Conservation (phyloP, 1,284 basidiomycete species). For the Rhodotorula sp. region DNA sequence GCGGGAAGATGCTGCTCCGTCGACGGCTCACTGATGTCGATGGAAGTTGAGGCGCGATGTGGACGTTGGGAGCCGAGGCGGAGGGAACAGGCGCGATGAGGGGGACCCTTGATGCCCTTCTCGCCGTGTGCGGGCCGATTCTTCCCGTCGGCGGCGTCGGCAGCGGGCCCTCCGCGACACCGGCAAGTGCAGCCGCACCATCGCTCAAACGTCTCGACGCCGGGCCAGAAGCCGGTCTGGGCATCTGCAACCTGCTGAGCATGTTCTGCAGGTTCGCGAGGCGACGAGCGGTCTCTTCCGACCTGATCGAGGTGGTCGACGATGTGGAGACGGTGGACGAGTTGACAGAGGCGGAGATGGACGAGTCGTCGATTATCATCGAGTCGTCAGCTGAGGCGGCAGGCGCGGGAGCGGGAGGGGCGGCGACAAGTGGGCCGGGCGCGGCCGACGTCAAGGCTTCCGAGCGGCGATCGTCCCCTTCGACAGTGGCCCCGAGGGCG, state of each 20-base stretch:
- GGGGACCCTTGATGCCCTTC: not conserved
- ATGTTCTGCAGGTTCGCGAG: slow-evolving; percentile 42
- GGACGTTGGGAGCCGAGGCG: not conserved
- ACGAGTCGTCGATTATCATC: not conserved
- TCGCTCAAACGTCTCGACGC: not conserved
- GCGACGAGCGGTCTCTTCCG: slow-evolving; percentile 39
- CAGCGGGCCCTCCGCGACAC: slow-evolving; percentile 15
- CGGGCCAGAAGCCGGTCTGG: not conserved
- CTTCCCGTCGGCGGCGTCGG: slow-evolving; percentile 3
- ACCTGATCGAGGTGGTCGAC: slow-evolving; percentile 13
- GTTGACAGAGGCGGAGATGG: slow-evolving; percentile 1
- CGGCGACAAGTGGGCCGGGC: not conserved
- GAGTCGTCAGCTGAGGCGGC: not conserved
- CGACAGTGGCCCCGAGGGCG: not conserved
- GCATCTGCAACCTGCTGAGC: slow-evolving; percentile 39
- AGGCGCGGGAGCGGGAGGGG: too few relatives aligned
- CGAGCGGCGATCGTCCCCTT: too few relatives aligned
- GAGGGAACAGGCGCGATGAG: not conserved
- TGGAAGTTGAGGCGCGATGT: not conserved
- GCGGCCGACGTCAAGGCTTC: not conserved
- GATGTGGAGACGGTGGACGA: slow-evolving; percentile 11
- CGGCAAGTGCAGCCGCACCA: too few relatives aligned
- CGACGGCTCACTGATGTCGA: not conserved
- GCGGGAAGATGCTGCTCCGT: not conserved
- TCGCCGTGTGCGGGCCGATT: not conserved